A percentile compares a stretch with the other conserved stretches of the same genome.
Evolutionary conservation across 306 rosid genomes (phyloP).

Genomic region (Gillenia trifoliata): DNA sequence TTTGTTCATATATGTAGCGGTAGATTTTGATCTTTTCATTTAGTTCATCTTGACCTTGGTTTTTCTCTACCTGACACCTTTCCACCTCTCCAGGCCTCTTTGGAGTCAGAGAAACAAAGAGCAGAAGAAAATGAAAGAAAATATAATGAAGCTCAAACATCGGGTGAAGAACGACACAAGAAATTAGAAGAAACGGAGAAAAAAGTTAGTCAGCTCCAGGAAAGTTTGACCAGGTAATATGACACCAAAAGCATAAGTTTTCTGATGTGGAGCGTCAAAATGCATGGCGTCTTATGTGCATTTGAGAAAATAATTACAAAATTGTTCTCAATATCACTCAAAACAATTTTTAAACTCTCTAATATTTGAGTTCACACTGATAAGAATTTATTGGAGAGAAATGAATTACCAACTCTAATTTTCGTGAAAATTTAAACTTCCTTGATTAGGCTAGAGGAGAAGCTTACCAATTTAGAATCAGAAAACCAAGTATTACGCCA

Average conservation of each 20-base stretch:
- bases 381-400: background rate
- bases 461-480: conserved; percentile 69
- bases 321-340: background rate
- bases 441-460: conserved; percentile 82
- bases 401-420: conserved; percentile 4
- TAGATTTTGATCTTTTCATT: conserved; percentile 17
- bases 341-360: background rate
- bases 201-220: conserved; percentile 67
- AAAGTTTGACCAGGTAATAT: conserved; percentile 66
- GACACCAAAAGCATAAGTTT: conserved; percentile 16
- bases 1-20: conserved; percentile 6
- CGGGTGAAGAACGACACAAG: conserved; percentile 36
- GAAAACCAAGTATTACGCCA: conserved; percentile 88
- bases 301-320: background rate
- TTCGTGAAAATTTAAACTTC: conserved; percentile 22
- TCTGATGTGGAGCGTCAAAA: background rate
- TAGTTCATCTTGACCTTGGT: conserved; percentile 17
- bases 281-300: background rate
- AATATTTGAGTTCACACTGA: background rate
- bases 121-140: conserved; percentile 54
- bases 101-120: conserved; percentile 56
- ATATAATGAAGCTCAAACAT: conserved; percentile 52
- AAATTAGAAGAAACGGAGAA: conserved; percentile 70
- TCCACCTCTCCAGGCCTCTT: conserved; percentile 29
- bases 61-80: conserved; percentile 5